Evolutionary conservation across 352 stramenopile genomes (phyloP).

Genomic region (Aphanomyces stellatus): DNA sequence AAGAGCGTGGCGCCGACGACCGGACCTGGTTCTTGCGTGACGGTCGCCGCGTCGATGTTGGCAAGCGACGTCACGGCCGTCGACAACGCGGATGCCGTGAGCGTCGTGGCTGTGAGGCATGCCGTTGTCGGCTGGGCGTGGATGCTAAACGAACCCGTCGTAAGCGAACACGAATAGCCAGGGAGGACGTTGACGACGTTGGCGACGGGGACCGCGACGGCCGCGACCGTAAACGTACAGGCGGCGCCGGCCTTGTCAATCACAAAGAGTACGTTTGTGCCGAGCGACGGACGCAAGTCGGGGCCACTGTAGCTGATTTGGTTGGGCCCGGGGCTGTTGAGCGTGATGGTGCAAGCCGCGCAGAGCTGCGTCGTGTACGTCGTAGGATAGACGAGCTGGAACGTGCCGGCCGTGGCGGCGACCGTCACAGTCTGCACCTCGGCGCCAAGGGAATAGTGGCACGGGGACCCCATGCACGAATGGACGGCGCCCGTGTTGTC

Average conservation of each 20-base stretch:
- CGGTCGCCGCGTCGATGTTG: slow-evolving; percentile 41
- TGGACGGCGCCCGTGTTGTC: slow-evolving; percentile 21
- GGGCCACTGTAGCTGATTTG: slow-evolving; percentile 26
- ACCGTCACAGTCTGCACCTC: slow-evolving; percentile 88
- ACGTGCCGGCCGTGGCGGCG: slow-evolving; percentile 52
- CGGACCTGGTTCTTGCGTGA: slow-evolving; percentile 42
- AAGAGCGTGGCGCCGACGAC: slow-evolving; percentile 47
- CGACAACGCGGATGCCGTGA: slow-evolving; percentile 24
- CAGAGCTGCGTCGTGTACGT: slow-evolving; percentile 8
- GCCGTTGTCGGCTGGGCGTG: slow-evolving; percentile 38
- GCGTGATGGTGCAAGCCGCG: slow-evolving; percentile 22
- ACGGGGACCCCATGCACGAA: slow-evolving; percentile 37
- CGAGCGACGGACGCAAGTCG: slow-evolving; percentile 60
- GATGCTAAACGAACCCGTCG: slow-evolving; percentile 35
- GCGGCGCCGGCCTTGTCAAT: slow-evolving; percentile 34
- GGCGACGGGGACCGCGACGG: slow-evolving; percentile 24
- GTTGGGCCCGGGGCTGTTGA: slow-evolving; percentile 9
- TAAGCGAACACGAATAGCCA: slow-evolving; percentile 30
- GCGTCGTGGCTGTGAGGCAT: slow-evolving; percentile 36
- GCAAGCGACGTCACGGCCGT: slow-evolving; percentile 23
- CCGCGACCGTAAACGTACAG: slow-evolving; percentile 51
- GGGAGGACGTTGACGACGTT: slow-evolving; percentile 37
- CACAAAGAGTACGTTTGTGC: slow-evolving; percentile 62
- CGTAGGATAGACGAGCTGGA: slow-evolving; percentile 47
- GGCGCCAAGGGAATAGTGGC: slow-evolving; percentile 84